Percentiles rank a stretch among this genome's conserved stretches.
Conservation (phyloP, 2,329 filamentous ascomycete species). For the Tolypocladium album region DNA sequence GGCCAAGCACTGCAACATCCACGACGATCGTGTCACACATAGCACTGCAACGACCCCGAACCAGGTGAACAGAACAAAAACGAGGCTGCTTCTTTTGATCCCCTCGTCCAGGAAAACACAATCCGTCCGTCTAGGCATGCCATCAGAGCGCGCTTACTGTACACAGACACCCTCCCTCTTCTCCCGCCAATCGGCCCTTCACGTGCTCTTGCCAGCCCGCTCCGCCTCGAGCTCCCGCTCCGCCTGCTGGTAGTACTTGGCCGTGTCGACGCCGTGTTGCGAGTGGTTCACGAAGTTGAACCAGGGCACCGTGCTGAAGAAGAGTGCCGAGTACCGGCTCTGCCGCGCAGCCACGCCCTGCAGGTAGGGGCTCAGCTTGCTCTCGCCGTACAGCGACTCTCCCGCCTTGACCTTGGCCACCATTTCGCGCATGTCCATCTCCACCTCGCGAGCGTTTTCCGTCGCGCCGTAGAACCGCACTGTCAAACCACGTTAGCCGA, state of each 20-base stretch:
- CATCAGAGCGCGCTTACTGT: slow-evolving; percentile 11
- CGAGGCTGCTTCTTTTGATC: not conserved
- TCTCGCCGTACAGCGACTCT: slow-evolving; percentile 78
- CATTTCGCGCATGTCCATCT: slow-evolving; percentile 98
- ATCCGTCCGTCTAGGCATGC: slow-evolving; percentile 9
- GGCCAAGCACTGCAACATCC: not conserved
- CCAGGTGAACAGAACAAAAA: not conserved
- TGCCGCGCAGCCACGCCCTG: slow-evolving; percentile 89
- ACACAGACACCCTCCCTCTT: slow-evolving; percentile 6
- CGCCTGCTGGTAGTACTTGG: slow-evolving; percentile 95
- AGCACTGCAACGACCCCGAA: not conserved
- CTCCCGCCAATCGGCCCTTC: slow-evolving; percentile 2
- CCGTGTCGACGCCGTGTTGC: slow-evolving; percentile 92
- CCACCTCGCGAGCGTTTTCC: slow-evolving; percentile 84
- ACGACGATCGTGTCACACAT: not conserved
- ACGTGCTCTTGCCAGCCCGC: slow-evolving; percentile 10
- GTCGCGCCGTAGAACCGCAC: slow-evolving; percentile 93
- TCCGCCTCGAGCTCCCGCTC: slow-evolving; percentile 88
- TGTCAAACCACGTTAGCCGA: slow-evolving; percentile 23
- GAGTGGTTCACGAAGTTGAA: slow-evolving; percentile 98
- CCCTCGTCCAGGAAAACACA: not conserved
- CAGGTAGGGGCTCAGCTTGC: slow-evolving; percentile 70
- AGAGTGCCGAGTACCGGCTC: slow-evolving; percentile 80
- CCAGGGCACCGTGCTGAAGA: slow-evolving; percentile 81
- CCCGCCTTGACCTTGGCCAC: slow-evolving; percentile 90